phyloP scores from a whole-genome alignment of 1,284 basidiomycete genomes.

The Sphaerobolus stellatus region DNA sequence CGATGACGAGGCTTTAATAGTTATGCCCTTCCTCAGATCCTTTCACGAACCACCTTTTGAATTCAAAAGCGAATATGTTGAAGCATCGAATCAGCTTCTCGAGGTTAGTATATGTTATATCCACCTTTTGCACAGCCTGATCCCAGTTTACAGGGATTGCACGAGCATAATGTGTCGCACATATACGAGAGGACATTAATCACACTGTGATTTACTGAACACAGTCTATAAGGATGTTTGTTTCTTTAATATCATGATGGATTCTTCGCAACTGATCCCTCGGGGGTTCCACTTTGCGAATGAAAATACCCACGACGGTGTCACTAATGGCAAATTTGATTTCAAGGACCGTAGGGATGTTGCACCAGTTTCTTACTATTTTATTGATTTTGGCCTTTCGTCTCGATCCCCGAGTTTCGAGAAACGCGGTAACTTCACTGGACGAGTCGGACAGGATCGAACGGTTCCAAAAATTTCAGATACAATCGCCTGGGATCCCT shows the following conservation, averaged over 20 bases:
- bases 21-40: slow-evolving; percentile 27
- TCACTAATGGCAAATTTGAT: neutral
- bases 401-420: neutral
- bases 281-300: neutral
- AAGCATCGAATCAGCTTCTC: slow-evolving; percentile 26
- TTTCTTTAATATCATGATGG: slow-evolving; percentile 9
- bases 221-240: slow-evolving; percentile 3
- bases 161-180: slow-evolving; percentile 23
- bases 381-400: slow-evolving; percentile 26
- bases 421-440: neutral
- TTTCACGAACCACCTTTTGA: slow-evolving; percentile 23
- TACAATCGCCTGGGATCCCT: neutral
- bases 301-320: neutral
- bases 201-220: neutral
- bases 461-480: neutral
- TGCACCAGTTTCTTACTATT: slow-evolving; percentile 23
- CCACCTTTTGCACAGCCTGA: neutral
- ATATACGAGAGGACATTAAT: slow-evolving; percentile 13
- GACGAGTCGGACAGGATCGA: neutral
- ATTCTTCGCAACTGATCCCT: neutral
- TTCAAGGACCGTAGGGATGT: no score
- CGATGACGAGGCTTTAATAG: slow-evolving; percentile 19
- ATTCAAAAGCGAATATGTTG: slow-evolving; percentile 22
- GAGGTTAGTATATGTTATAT: slow-evolving; percentile 20
- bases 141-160: slow-evolving; percentile 20